phyloP scores from a whole-genome alignment of 83 land plant genomes.

The Isoetes engelmannii region DNA sequence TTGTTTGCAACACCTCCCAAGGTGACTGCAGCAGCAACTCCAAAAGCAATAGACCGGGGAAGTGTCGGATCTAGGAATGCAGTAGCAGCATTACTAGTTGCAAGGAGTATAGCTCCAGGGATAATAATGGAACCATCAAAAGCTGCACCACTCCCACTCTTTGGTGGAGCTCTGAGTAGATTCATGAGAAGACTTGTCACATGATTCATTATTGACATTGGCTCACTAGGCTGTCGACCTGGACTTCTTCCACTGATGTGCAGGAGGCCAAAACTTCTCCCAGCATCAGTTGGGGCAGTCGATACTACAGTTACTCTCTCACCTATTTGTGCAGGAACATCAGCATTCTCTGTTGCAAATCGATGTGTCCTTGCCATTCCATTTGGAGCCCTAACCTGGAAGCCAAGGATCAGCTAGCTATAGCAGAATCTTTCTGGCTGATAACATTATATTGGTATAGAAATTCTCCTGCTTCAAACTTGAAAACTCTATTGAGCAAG shows the following conservation, averaged over 20 bases:
- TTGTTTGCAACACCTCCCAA: conserved; percentile 57
- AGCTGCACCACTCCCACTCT: conserved; percentile 45
- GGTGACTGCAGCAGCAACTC: conserved; percentile 48
- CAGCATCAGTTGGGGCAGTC: conserved; percentile 69
- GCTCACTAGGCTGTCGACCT: conserved; percentile 73
- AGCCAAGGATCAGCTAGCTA: too few species aligned
- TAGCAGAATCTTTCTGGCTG: too few species aligned
- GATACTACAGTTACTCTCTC: conserved; percentile 80
- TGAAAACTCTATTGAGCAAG: not conserved
- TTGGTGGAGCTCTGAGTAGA: conserved; percentile 62
- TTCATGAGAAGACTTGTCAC: conserved; percentile 46
- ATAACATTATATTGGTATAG: too few species aligned
- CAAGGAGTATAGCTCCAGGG: conserved; percentile 57
- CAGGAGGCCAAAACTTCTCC: conserved; percentile 61
- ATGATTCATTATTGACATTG: conserved; percentile 81
- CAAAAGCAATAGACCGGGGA: conserved; percentile 52
- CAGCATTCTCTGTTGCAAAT: conserved; percentile 18
- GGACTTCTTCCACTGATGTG: conserved; percentile 58
- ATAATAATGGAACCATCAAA: conserved; percentile 50
- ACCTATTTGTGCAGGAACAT: conserved; percentile 91
- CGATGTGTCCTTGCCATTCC: conserved; percentile 71
- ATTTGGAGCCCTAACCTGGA: conserved; percentile 73
- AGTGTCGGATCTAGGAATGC: conserved; percentile 75
- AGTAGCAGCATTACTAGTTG: conserved; percentile 80
- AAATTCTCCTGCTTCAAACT: too few species aligned